Conservation (phyloP, 225 moss, liverwort and hornwort genomes). For the Sphagnum contortum region DNA sequence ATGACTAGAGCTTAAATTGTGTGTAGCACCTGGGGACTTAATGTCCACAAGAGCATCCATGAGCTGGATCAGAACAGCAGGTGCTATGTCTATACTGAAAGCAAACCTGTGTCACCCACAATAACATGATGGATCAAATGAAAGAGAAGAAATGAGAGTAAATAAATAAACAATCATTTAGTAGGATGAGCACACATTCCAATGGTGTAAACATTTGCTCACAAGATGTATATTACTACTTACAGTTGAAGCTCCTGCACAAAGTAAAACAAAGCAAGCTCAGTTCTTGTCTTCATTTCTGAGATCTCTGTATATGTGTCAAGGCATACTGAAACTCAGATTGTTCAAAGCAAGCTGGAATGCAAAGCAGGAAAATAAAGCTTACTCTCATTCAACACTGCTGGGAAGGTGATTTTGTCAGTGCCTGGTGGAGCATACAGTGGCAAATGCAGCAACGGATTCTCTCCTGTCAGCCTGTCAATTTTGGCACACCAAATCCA, state of each 20-base stretch:
- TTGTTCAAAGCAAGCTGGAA: no score
- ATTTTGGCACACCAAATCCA: slow-evolving; percentile 35
- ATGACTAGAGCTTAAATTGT: background rate
- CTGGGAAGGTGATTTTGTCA: slow-evolving; percentile 35
- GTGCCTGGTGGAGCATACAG: slow-evolving; percentile 97
- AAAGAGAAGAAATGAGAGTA: background rate
- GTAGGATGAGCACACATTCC: no score
- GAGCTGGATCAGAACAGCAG: slow-evolving; percentile 61
- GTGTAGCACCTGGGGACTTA: slow-evolving; percentile 3
- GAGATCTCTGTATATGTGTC: slow-evolving; percentile 51
- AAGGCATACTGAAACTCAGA: slow-evolving; percentile 14
- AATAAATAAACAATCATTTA: no score
- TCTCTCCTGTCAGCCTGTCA: slow-evolving; percentile 93
- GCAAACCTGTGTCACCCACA: slow-evolving; percentile 54
- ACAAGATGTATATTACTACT: slow-evolving; percentile 11
- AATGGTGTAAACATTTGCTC: no score
- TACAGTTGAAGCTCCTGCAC: slow-evolving; percentile 95
- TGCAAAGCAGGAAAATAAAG: no score
- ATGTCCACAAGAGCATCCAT: slow-evolving; percentile 84
- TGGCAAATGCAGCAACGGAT: slow-evolving; percentile 76
- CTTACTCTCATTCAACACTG: no score
- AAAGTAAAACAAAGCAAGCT: slow-evolving; percentile 82
- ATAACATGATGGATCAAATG: background rate
- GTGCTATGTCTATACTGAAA: slow-evolving; percentile 81
- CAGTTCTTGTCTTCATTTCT: slow-evolving; percentile 75